Base-by-base conservation (phyloP, 1,284 basidiomycete species). In the Moesziomyces sp. region DNA sequence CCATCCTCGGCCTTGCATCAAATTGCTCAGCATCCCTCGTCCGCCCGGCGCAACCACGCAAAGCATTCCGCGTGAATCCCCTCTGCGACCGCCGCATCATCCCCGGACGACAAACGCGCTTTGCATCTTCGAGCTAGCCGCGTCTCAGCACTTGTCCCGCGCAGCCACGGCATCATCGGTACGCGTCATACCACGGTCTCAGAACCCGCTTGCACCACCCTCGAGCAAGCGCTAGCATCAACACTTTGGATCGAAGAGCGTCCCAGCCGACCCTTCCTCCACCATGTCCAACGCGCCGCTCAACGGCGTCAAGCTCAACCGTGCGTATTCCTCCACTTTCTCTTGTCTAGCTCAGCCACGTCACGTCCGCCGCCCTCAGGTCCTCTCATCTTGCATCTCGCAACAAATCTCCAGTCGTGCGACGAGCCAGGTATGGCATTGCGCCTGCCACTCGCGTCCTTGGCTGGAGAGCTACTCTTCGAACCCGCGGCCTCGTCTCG, bases 221-320 rank as follows among this genome's bases (percentile, higher is more conserved):
- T 10, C 28, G 26, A 14, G 34, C 51, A 47, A 52, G 21, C 43
- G 23, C 30, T 34, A 42, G 49, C 35, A 35, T 35, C 34, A 26
- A 51, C 19, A 48, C 24, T 21, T 28, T 50, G 52, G 58, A 13
- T n/a, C 40, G 34, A 40, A 38, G 48, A 42, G 44, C 45, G 35
- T 23, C 38, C 28, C 44, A 35, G 14, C 26, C 38, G 48, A 52
- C 56, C 51, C 34, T 23, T 52, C 48, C 45, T 46, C 26, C 58
- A 64, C 30, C 46, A 78, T 78, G 76, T 76, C 76, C 28, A 76
- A 68, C 70, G 76, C 76, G 65, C 76, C 76, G 30, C 60, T 74
- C 59, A 78, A 78, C 57, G 76, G 76, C 76, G 73, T 78, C 52
- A 78, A 78, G 58, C 59, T 78, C 30, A 76, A 76, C 55, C 69